Conservation (phyloP, 768 basidiomycete genomes). For the Phlebiopsis flavidoalba region DNA sequence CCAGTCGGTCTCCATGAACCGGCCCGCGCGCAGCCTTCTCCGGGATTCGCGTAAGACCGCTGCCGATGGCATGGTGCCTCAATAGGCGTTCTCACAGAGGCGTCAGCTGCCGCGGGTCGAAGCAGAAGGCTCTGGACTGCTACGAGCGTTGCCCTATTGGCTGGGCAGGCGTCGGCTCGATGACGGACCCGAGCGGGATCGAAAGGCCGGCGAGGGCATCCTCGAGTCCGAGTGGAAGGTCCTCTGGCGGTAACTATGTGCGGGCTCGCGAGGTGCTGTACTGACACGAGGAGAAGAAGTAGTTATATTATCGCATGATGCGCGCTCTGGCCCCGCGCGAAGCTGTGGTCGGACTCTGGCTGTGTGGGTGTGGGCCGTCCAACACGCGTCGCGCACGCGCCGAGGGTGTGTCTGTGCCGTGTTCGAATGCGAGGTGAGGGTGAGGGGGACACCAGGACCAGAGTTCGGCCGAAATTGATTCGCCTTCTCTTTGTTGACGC, state of each 20-base stretch:
- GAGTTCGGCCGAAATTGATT: not conserved
- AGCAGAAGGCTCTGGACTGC: slow-evolving; percentile 47
- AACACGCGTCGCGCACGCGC: not conserved
- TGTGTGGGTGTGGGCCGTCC: not conserved
- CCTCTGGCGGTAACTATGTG: slow-evolving; percentile 55
- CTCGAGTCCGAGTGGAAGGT: slow-evolving; percentile 57
- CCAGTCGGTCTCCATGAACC: slow-evolving; percentile 45
- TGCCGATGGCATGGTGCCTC: slow-evolving; percentile 71
- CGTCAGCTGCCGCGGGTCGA: slow-evolving; percentile 22
- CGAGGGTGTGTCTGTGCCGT: not conserved
- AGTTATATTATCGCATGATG: not conserved
- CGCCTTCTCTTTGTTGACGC: not conserved
- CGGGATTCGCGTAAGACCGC: slow-evolving; percentile 68
- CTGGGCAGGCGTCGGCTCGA: slow-evolving; percentile 52
- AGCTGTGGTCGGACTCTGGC: not conserved
- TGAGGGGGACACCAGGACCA: not conserved
- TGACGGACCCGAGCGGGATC: slow-evolving; percentile 27
- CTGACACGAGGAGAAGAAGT: not conserved
- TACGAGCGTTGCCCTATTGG: slow-evolving; percentile 59
- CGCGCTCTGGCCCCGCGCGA: not conserved
- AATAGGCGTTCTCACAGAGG: slow-evolving; percentile 63
- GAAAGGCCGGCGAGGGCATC: slow-evolving; percentile 45
- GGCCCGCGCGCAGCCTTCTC: slow-evolving; percentile 52
- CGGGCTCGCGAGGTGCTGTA: slow-evolving; percentile 35
- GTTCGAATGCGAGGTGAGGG: not conserved